Evolutionary conservation across 2,329 filamentous ascomycete genomes (phyloP).

Genomic region (Epichloe coenophiala): DNA sequence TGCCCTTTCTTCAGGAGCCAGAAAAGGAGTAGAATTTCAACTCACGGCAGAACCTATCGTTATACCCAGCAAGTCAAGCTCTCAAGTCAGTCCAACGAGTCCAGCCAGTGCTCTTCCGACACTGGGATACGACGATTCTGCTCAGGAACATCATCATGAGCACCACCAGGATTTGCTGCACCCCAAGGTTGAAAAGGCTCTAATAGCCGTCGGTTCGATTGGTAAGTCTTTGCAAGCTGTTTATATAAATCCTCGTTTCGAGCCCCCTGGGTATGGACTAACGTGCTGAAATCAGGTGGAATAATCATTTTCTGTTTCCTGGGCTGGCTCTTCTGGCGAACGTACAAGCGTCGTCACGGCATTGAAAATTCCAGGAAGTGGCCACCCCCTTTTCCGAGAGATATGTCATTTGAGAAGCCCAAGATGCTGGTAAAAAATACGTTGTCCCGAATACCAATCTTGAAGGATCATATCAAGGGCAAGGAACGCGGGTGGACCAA

Average conservation of each 20-base stretch:
- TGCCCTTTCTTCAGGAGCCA: constrained; percentile 1
- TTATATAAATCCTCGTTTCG: not conserved
- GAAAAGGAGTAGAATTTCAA: constrained; percentile 2
- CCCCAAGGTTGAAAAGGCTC: constrained; percentile 7
- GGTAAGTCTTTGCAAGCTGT: constrained; percentile 7
- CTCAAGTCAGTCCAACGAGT: not conserved
- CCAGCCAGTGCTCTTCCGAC: not conserved
- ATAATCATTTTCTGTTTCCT: constrained; percentile 32
- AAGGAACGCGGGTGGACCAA: constrained; percentile 19
- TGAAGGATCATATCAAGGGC: constrained; percentile 19
- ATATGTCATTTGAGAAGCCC: not conserved
- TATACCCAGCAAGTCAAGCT: not conserved
- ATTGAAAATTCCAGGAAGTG: constrained; percentile 22
- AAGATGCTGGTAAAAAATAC: constrained; percentile 7
- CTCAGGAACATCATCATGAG: not conserved
- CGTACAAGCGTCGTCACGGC: constrained; percentile 8
- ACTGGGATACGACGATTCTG: not conserved
- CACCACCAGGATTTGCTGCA: constrained; percentile 3
- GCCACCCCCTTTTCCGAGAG: constrained; percentile 5
- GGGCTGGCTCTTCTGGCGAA: constrained; percentile 30
- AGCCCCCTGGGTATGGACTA: not conserved
- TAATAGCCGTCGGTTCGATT: constrained; percentile 10
- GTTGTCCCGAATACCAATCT: constrained; percentile 20
- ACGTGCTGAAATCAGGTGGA: constrained; percentile 17
- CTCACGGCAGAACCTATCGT: not conserved